Evolutionary conservation across 1,139 yeast species (phyloP).

Genomic region (Trichomonascaceae sp.): DNA sequence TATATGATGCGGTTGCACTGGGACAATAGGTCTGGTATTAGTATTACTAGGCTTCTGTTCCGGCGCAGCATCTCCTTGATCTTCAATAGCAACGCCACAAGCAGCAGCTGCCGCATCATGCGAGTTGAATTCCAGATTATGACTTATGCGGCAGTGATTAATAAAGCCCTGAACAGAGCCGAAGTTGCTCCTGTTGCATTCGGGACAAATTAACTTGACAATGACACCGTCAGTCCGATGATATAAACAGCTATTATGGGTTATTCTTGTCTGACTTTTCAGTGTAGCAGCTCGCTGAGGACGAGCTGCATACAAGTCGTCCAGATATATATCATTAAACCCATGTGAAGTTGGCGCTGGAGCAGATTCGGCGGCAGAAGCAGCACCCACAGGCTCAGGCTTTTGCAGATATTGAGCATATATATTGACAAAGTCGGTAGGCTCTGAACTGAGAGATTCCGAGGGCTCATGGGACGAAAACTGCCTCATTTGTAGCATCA

Average conservation of each 20-base stretch:
- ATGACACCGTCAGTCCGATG: slow-evolving; percentile 67
- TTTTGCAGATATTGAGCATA: slow-evolving; percentile 34
- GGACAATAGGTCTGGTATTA: not conserved
- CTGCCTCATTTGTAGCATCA: slow-evolving; percentile 37
- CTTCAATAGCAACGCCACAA: slow-evolving; percentile 52
- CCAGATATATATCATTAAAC: slow-evolving; percentile 5
- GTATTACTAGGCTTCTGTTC: slow-evolving; percentile 15
- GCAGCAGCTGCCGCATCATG: slow-evolving; percentile 71
- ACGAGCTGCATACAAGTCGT: slow-evolving; percentile 11
- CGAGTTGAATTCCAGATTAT: slow-evolving; percentile 61
- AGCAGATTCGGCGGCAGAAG: not conserved
- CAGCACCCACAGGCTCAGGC: slow-evolving; percentile 2
- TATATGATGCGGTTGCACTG: not conserved
- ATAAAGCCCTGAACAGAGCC: slow-evolving; percentile 76
- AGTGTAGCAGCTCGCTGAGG: slow-evolving; percentile 14
- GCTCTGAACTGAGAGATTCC: slow-evolving; percentile 36
- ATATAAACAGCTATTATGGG: slow-evolving; percentile 46
- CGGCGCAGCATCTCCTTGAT: slow-evolving; percentile 49
- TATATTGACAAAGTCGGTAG: slow-evolving; percentile 45
- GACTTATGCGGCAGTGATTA: slow-evolving; percentile 71
- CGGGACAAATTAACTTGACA: slow-evolving; percentile 62
- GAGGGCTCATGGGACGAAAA: slow-evolving; percentile 12
- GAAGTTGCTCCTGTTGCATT: slow-evolving; percentile 62
- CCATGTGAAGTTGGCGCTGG: not conserved
- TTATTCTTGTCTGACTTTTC: slow-evolving; percentile 2